These are phyloP conservation scores for Pistacia vera DNA, from an alignment of 345 rosid genomes.

Conservation along the genomic window DNA sequence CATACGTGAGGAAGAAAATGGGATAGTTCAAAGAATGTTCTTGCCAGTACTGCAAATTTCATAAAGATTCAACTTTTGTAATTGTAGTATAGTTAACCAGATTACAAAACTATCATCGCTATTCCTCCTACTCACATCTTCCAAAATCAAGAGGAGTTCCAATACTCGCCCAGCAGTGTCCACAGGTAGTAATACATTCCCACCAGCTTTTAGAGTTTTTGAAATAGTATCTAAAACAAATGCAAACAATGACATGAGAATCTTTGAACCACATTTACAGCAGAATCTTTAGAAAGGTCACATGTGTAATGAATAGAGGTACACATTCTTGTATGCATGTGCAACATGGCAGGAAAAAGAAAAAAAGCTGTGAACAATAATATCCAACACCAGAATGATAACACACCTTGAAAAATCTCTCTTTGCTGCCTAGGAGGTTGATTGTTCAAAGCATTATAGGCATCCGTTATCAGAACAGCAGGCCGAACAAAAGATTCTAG, in stretches of 20 bases:
- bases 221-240: slow-evolving; percentile 50
- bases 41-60: slow-evolving; percentile 68
- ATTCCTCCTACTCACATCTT: slow-evolving; percentile 58
- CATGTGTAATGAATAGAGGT: background rate
- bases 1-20: slow-evolving; percentile 86
- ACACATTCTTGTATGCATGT: background rate
- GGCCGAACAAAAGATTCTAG: slow-evolving; percentile 91
- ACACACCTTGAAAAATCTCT: slow-evolving; percentile 68
- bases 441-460: slow-evolving; percentile 84
- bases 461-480: slow-evolving; percentile 96
- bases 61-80: slow-evolving; percentile 28
- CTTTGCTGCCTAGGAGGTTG: slow-evolving; percentile 82
- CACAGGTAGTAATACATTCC: slow-evolving; percentile 90
- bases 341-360: background rate
- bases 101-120: slow-evolving; percentile 1
- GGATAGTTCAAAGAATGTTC: slow-evolving; percentile 71
- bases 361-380: background rate
- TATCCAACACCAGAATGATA: slow-evolving; percentile 9
- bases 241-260: slow-evolving; percentile 1
- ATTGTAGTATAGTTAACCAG: slow-evolving; percentile 18
- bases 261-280: slow-evolving; percentile 13
- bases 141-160: slow-evolving; percentile 89
- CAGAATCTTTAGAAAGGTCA: slow-evolving; percentile 15
- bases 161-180: slow-evolving; percentile 90
- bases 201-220: slow-evolving; percentile 79